Conservation (phyloP, 176 grass and related monocot species). For the Avena atlantica region DNA sequence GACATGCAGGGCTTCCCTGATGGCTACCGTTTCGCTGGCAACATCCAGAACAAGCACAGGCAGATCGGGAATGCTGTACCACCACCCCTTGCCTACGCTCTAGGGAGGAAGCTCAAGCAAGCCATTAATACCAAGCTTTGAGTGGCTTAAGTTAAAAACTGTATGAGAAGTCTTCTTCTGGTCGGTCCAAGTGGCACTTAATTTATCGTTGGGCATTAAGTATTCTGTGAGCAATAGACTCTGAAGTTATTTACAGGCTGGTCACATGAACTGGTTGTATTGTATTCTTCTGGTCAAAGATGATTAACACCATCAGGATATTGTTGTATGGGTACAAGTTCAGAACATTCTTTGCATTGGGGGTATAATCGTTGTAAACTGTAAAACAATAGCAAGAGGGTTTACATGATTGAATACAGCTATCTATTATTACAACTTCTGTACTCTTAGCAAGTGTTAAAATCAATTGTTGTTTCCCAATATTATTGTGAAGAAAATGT, state of each 20-base stretch:
- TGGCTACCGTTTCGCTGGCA: conserved; percentile 69
- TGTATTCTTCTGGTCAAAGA: not conserved
- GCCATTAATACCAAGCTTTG: conserved; percentile 46
- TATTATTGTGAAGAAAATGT: not conserved
- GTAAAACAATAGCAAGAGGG: conserved; percentile 11
- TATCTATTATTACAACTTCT: not conserved
- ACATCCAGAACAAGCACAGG: conserved; percentile 74
- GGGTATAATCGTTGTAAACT: conserved; percentile 17
- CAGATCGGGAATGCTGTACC: conserved; percentile 90
- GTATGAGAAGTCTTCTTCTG: conserved; percentile 22
- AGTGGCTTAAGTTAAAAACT: conserved; percentile 10
- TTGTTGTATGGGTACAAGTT: conserved; percentile 13
- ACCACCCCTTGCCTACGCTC: conserved; percentile 75
- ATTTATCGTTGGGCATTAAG: not conserved
- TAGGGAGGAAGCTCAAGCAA: conserved; percentile 75
- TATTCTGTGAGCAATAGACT: conserved; percentile 34
- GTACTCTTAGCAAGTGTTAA: not conserved
- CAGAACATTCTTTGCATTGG: conserved; percentile 26
- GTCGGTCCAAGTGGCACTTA: not conserved
- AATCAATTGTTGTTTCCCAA: not conserved
- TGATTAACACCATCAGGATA: conserved; percentile 26
- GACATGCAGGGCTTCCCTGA: conserved; percentile 71
- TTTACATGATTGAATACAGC: not conserved
- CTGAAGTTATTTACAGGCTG: conserved; percentile 16
- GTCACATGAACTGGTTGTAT: conserved; percentile 1